Evolutionary conservation across 176 grass and related monocot species (phyloP), one percentile per base, ranked within the genome.

Genomic region (Cenchrus fungigraminus): DNA sequence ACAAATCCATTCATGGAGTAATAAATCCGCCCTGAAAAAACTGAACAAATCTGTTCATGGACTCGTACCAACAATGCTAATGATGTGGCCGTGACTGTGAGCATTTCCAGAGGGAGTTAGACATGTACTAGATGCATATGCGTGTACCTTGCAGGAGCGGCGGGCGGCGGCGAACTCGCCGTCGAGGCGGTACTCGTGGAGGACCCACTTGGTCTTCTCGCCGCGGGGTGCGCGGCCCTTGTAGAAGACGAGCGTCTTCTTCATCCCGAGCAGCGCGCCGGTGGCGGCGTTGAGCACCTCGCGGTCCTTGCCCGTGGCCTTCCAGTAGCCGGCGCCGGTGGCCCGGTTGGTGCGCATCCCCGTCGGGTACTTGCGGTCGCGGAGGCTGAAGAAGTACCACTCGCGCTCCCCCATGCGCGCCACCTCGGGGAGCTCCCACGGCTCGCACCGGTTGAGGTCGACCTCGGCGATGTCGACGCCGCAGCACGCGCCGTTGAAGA

Each of bases 231-330:
- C 97, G 7, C 97, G 91, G 0, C 97, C 94, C 82, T 88, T 94
- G 84, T 99, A 96, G 86, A 99, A 99, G 65, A 99, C 97, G n/a
- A 99, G 90, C 6, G 97, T 99, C 86, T 99, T 99, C 84, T 99
- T 99, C 97, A 94, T 96, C 19, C 97, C 97, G 49, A 99, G 74
- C 31, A 99, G 84, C 8, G 82, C 72, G 14, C 97, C 94, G 6
- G 64, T 88, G 81, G 89, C 66, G 80, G 86, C 80, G 82, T 71
- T 94, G 82, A 87, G 81, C n/a, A 99, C 93, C 84, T 99, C 97
- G 8, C 97, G 84, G 85, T 99, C 97, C 85, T 99, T 96, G 0
- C 97, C 97, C 0, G 97, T 99, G 77, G 97, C 97, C 90, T 99
- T 99, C 97, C 97, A 99, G 80, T 99, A 99, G 8, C 97, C 97